phyloP scores from a whole-genome alignment of 1,284 basidiomycete species.

The Cystobasidium pallidum region DNA sequence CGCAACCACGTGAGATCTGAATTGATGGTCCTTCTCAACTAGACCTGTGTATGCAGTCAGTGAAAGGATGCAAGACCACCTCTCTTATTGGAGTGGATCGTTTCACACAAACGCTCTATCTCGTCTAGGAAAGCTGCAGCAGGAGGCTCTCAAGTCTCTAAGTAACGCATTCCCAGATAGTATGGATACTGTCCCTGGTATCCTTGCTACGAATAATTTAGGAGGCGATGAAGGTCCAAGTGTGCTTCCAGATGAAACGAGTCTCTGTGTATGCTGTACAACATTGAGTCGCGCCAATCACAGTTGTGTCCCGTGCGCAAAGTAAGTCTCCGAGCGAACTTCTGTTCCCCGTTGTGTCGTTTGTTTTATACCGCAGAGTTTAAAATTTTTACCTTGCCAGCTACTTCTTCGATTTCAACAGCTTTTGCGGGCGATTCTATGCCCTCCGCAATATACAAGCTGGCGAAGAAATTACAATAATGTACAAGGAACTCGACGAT shows the following conservation, averaged over 20 bases:
- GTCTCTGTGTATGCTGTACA: slow-evolving; percentile 8
- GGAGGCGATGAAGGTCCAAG: slow-evolving; percentile 2
- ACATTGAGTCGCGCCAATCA: slow-evolving; percentile 34
- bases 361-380: too few species aligned
- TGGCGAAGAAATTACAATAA: slow-evolving; percentile 32
- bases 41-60: neutral
- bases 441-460: slow-evolving; percentile 13
- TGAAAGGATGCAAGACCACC: neutral
- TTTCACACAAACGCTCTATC: neutral
- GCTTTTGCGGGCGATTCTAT: slow-evolving; percentile 24
- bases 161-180: neutral
- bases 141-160: neutral
- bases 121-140: neutral
- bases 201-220: slow-evolving; percentile 17
- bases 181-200: slow-evolving; percentile 20
- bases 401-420: slow-evolving; percentile 36
- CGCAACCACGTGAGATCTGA: too few species aligned
- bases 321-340: slow-evolving; percentile 35
- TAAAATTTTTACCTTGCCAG: neutral
- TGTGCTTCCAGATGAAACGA: neutral
- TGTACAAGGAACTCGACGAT: slow-evolving; percentile 23
- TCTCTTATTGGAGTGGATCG: neutral
- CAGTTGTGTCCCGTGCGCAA: slow-evolving; percentile 30
- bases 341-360: too few species aligned
- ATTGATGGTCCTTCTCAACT: neutral